Conservation (phyloP, 2,329 filamentous ascomycete species). For the Fusarium succisae region DNA sequence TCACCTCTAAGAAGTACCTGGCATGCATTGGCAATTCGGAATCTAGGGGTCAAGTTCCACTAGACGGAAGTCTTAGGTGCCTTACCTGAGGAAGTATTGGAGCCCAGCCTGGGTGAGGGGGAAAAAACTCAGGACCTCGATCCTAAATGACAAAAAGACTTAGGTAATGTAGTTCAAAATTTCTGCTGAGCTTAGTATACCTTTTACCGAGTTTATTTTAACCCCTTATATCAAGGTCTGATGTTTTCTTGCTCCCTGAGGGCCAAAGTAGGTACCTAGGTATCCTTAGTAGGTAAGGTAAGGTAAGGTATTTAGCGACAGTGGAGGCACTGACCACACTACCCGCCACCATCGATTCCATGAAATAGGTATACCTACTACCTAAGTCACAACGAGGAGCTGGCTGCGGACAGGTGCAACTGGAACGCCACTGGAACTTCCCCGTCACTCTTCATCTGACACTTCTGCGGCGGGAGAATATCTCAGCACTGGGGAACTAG, state of each 20-base stretch:
- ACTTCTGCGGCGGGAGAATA: constrained; percentile 24
- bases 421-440: constrained; percentile 26
- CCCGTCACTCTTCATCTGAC: constrained; percentile 24
- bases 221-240: background rate
- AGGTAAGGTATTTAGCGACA: background rate
- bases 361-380: background rate
- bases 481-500: constrained; percentile 26
- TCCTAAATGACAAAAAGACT: background rate
- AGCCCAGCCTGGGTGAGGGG: background rate
- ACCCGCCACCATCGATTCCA: background rate
- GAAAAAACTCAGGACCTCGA: background rate
- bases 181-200: background rate
- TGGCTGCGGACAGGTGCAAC: constrained; percentile 2
- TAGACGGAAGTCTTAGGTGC: constrained; percentile 20
- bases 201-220: background rate
- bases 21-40: constrained; percentile 9
- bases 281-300: background rate
- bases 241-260: background rate
- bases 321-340: constrained; percentile 14
- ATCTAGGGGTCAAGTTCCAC: constrained; percentile 21
- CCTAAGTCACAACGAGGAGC: background rate
- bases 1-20: background rate
- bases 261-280: background rate
- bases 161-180: too few species aligned
- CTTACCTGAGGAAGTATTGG: constrained; percentile 30